Percentiles rank a stretch among this genome's conserved stretches.
Evolutionary conservation across 768 basidiomycete genomes (phyloP).

Genomic region (Mycena epipterygia): DNA sequence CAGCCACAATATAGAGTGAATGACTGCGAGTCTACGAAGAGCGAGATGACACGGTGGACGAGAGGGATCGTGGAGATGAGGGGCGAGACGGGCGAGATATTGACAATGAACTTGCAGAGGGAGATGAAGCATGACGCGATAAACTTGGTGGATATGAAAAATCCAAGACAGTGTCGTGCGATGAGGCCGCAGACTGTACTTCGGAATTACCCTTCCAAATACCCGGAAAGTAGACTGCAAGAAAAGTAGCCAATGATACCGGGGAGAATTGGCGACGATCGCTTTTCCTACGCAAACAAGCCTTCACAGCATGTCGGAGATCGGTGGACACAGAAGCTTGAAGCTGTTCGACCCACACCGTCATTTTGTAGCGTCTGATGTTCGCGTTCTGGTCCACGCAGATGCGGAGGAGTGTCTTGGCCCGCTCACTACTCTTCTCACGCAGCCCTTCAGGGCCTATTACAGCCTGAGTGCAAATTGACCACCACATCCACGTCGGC

Average conservation of each 20-base stretch:
- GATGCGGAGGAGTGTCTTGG: background rate
- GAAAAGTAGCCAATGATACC: background rate
- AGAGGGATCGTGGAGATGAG: background rate
- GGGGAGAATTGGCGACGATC: background rate
- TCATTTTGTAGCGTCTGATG: background rate
- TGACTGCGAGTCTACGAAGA: background rate
- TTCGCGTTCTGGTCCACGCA: background rate
- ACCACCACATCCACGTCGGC: conserved; percentile 16
- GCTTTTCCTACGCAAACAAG: background rate
- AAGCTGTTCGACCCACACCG: background rate
- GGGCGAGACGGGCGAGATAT: background rate
- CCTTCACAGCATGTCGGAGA: background rate
- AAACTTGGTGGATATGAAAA: background rate
- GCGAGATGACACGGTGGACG: background rate
- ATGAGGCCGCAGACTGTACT: background rate
- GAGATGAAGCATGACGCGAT: background rate
- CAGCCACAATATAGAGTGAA: background rate
- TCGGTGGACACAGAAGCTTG: background rate
- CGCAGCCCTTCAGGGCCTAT: background rate
- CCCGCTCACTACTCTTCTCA: background rate
- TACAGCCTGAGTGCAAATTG: conserved; percentile 1
- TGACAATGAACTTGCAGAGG: too few species aligned
- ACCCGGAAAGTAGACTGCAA: background rate
- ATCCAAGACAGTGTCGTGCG: background rate
- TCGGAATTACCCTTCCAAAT: background rate